Evolutionary conservation across 768 basidiomycete species (phyloP).

Genomic region (Leccinum incarnatum): DNA sequence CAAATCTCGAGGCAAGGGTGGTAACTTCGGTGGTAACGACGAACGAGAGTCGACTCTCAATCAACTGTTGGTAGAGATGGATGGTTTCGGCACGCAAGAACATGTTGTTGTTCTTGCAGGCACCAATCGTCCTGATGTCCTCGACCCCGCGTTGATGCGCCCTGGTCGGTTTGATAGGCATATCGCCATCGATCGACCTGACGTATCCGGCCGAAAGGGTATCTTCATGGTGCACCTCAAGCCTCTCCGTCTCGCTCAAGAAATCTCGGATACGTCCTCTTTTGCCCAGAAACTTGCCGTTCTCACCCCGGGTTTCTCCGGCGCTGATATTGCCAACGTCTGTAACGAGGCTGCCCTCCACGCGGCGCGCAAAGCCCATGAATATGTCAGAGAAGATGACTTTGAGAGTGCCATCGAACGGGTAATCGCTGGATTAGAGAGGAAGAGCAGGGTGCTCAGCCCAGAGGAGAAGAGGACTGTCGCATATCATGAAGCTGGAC

Average conservation of each 20-base stretch:
- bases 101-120: conserved; percentile 96
- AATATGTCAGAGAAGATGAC: conserved; percentile 76
- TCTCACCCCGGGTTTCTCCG: conserved; percentile 96
- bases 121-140: conserved; percentile 95
- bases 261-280: conserved; percentile 45
- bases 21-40: conserved; percentile 90
- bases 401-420: conserved; percentile 98
- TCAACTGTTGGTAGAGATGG: conserved; percentile 98
- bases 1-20: conserved; percentile 78
- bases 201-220: conserved; percentile 89
- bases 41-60: conserved; percentile 97
- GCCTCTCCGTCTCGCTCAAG: conserved; percentile 68
- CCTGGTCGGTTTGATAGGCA: conserved; percentile 98
- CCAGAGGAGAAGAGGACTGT: conserved; percentile 98
- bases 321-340: conserved; percentile 98
- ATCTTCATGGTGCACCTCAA: conserved; percentile 92
- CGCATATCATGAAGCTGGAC: conserved; percentile 98
- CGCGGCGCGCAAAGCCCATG: conserved; percentile 82
- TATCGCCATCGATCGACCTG: conserved; percentile 92
- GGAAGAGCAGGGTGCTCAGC: conserved; percentile 91
- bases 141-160: conserved; percentile 93
- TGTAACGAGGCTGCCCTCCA: conserved; percentile 97
- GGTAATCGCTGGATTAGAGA: conserved; percentile 94
- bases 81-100: conserved; percentile 96
- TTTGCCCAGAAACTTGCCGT: conserved; percentile 94